These are phyloP conservation scores for Wickerhamiella siamensis DNA, from an alignment of 805 yeast genomes.

Conservation along the genomic window DNA sequence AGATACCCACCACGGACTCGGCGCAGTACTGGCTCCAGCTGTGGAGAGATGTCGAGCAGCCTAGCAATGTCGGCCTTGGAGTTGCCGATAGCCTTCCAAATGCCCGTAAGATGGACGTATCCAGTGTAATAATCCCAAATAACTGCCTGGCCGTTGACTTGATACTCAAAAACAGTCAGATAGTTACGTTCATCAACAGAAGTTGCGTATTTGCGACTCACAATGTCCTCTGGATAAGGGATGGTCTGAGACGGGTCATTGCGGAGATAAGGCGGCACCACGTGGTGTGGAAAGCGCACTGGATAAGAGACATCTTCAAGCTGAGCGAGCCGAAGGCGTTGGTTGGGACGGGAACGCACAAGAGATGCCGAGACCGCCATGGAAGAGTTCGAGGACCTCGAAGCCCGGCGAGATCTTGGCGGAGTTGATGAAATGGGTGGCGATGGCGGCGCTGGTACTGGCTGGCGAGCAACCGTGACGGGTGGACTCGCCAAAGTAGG, in stretches of 20 bases:
- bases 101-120: conserved; percentile 72
- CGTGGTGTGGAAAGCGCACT: conserved; percentile 20
- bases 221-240: conserved; percentile 10
- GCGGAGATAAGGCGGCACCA: conserved; percentile 11
- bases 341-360: not conserved
- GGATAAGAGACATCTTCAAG: conserved; percentile 16
- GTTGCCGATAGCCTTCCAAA: conserved; percentile 66
- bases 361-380: not conserved
- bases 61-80: conserved; percentile 65
- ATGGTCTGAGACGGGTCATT: not conserved
- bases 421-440: not conserved
- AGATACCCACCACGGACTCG: conserved; percentile 83
- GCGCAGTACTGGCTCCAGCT: conserved; percentile 44
- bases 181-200: conserved; percentile 57
- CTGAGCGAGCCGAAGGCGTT: not conserved
- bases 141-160: conserved; percentile 54
- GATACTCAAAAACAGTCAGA: conserved; percentile 59
- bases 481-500: not conserved
- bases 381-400: not conserved
- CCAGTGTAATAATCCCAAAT: conserved; percentile 82
- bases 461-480: not conserved
- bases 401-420: not conserved
- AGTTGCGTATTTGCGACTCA: conserved; percentile 41
- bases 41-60: conserved; percentile 48
- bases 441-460: not conserved